Base-by-base conservation (phyloP, 2,329 filamentous ascomycete genomes). In the Fusarium sp. region DNA sequence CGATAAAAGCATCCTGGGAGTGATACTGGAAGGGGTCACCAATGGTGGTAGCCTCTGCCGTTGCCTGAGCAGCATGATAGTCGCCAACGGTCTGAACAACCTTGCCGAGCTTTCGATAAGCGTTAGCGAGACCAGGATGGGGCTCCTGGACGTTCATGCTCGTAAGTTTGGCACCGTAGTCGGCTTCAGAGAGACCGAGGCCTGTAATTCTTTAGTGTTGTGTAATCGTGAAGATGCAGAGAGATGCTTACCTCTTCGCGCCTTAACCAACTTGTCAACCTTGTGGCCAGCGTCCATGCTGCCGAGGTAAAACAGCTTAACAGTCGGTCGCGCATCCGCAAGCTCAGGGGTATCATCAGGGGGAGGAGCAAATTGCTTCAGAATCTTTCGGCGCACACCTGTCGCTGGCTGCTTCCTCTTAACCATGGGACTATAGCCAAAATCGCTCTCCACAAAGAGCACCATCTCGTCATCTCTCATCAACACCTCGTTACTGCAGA, bases 271-370 rank as follows among this genome's bases (percentile, higher is more conserved):
- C 78, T 92, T 94, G 77, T 99, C 96, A 34, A 99, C 90, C 82
- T 98, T 98, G 82, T 99, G 96, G 44, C 94, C 94, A n/a, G 94
- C 90, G 78, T 98, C 96, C 94, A 99, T 97, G 7, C 94, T 92
- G 18, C 94, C 94, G 23, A 99, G 85, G 78, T 99, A 99, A 79
- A 99, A 98, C 50, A 95, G 88, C 84, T 99, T 99, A 39, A 98
- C 96, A 44, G 94, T 87, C 1, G 96, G 96, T 56, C 96, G 89
- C 18, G 95, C 94, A 75, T 96, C 92, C 69, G 95, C 91, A 59
- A 99, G 86, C 83, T 99, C 96, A 10, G 95, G 95, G 1, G 96
- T 98, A 80, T 99, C 96, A 81, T 99, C 96, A 12, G 96, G 95
- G 1, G 96, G 96, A 34, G 96, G 96, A 39, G 96, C 95, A 81